These are phyloP conservation scores for Evernia prunastri DNA, from an alignment of 495 filamentous ascomycete genomes.

Conservation along the genomic window DNA sequence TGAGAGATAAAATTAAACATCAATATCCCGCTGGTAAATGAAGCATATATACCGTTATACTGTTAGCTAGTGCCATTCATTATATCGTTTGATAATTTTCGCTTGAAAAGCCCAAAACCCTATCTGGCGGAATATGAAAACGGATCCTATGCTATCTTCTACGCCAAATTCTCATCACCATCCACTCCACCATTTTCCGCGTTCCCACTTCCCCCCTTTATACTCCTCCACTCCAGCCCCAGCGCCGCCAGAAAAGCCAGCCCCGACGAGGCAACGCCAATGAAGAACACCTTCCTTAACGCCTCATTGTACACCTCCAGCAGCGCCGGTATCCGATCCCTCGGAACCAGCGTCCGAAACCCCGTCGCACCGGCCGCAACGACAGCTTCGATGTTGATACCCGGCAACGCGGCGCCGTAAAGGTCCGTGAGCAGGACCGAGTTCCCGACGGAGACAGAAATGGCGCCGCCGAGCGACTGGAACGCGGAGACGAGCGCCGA, in stretches of 20 bases:
- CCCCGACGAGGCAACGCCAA: constrained; percentile 43
- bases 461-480: constrained; percentile 30
- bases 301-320: constrained; percentile 43
- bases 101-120: no score
- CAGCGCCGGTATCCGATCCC: constrained; percentile 27
- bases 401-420: constrained; percentile 24
- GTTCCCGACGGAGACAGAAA: constrained; percentile 30
- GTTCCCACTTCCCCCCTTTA: not conserved
- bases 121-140: no score
- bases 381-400: constrained; percentile 27
- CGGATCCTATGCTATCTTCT: no score
- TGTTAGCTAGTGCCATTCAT: no score
- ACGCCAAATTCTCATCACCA: no score
- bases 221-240: constrained; percentile 48
- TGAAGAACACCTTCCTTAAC: constrained; percentile 45
- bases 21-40: no score
- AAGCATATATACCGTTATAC: no score
- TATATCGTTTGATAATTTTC: no score
- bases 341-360: constrained; percentile 32
- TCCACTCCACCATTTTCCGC: no score
- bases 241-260: constrained; percentile 42
- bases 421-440: constrained; percentile 33
- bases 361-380: constrained; percentile 34
- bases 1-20: no score
- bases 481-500: constrained; percentile 33